Percentiles rank a stretch among this genome's conserved stretches.
These are phyloP conservation scores for Casuarina equisetifolia DNA, from an alignment of 306 rosid genomes.

Conservation along the genomic window DNA sequence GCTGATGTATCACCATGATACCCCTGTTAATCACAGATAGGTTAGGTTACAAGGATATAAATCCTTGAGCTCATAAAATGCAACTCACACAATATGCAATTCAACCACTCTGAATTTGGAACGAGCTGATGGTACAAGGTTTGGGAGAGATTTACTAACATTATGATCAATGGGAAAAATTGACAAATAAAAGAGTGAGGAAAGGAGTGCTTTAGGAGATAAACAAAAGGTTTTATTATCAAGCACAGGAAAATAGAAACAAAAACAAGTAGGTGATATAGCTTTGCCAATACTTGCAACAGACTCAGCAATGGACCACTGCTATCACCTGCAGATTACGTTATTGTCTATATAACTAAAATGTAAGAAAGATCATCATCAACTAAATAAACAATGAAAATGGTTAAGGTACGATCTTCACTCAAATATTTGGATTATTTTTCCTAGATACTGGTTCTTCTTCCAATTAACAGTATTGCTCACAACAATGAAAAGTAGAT, in stretches of 20 bases:
- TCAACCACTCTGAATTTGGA: neutral
- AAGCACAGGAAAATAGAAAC: slow-evolving; percentile 2
- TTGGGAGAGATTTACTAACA: neutral
- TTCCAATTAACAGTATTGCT: neutral
- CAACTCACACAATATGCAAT: slow-evolving; percentile 9
- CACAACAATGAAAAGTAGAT: neutral
- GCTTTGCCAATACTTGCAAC: neutral
- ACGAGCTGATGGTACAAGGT: neutral
- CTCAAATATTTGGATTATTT: neutral
- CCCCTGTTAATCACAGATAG: slow-evolving; percentile 57
- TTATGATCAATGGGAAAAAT: neutral
- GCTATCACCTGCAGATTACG: neutral
- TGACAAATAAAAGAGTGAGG: neutral
- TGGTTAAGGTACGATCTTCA: neutral
- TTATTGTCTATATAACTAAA: neutral
- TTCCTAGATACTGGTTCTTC: neutral
- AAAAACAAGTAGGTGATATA: neutral
- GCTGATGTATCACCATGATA: slow-evolving; percentile 89
- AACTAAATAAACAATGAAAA: neutral
- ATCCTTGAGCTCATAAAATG: slow-evolving; percentile 14
- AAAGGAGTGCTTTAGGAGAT: too few species aligned
- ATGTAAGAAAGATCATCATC: neutral
- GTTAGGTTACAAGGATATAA: slow-evolving; percentile 21
- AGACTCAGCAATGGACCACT: neutral
- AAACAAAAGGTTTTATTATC: neutral